Evolutionary conservation across 2,329 filamentous ascomycete species (phyloP).

Genomic region (Penicillium sp.): DNA sequence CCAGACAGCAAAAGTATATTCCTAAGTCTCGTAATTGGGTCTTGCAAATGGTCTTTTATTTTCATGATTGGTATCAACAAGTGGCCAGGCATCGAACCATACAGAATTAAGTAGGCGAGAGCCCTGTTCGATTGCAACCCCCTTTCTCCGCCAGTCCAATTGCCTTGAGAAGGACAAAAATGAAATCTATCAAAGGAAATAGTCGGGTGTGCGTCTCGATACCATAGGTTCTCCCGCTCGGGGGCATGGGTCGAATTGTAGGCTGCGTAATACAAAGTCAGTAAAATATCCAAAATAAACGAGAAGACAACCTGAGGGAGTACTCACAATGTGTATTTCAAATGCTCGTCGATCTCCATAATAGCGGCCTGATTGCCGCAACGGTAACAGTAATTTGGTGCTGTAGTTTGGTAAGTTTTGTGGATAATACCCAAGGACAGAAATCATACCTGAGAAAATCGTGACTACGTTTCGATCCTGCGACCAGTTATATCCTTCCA

Average conservation of each 20-base stretch:
- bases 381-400: slow-evolving; percentile 95
- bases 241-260: slow-evolving; percentile 98
- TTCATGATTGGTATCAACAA: slow-evolving; percentile 45
- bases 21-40: slow-evolving; percentile 4
- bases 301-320: not conserved
- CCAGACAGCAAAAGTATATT: not conserved
- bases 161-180: slow-evolving; percentile 29
- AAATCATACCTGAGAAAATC: slow-evolving; percentile 81
- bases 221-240: slow-evolving; percentile 98
- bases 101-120: slow-evolving; percentile 34
- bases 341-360: slow-evolving; percentile 99
- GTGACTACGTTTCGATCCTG: slow-evolving; percentile 98
- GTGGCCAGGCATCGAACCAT: slow-evolving; percentile 36
- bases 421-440: not conserved
- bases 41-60: slow-evolving; percentile 39
- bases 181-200: slow-evolving; percentile 74
- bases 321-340: slow-evolving; percentile 98
- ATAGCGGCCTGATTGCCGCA: slow-evolving; percentile 99
- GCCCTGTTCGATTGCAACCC: slow-evolving; percentile 29
- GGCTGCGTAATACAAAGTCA: slow-evolving; percentile 54
- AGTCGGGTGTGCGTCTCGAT: slow-evolving; percentile 93
- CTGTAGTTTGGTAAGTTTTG: slow-evolving; percentile 33
- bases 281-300: slow-evolving; percentile 2
- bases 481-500: slow-evolving; percentile 99
- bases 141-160: slow-evolving; percentile 29